These are phyloP conservation scores for Colletotrichum phormii DNA, from an alignment of 2,329 filamentous ascomycete genomes.

Conservation along the genomic window DNA sequence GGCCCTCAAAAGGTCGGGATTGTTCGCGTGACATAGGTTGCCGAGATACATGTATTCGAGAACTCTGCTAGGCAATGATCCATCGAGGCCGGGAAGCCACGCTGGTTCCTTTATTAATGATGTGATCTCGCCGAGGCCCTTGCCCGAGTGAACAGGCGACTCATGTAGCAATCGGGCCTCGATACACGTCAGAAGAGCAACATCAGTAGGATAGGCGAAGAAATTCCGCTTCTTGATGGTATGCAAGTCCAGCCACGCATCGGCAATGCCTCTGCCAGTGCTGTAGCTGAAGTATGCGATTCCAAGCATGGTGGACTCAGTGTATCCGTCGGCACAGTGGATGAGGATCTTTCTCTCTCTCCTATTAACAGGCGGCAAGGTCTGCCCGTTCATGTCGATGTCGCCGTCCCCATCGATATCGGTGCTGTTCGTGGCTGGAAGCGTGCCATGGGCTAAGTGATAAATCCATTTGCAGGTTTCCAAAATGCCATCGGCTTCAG, in stretches of 20 bases:
- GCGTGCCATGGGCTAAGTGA: conserved; percentile 78
- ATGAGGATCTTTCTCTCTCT: conserved; percentile 80
- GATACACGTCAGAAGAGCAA: conserved; percentile 81
- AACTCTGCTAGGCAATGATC: conserved; percentile 89
- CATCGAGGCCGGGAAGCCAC: conserved; percentile 88
- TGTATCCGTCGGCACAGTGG: conserved; percentile 96
- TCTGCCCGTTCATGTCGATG: conserved; percentile 59
- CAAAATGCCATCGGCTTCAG: conserved; percentile 85
- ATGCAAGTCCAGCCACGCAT: conserved; percentile 90
- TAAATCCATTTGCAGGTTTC: conserved; percentile 93
- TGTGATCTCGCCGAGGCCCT: conserved; percentile 64
- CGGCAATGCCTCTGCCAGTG: conserved; percentile 81
- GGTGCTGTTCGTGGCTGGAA: conserved; percentile 41
- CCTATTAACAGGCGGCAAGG: conserved; percentile 25
- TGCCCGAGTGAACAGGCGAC: conserved; percentile 67
- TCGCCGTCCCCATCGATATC: conserved; percentile 62
- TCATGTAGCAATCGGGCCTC: conserved; percentile 79
- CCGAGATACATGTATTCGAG: conserved; percentile 96
- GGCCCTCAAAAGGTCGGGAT: conserved; percentile 81
- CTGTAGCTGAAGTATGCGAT: conserved; percentile 96
- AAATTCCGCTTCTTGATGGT: conserved; percentile 87
- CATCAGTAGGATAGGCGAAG: conserved; percentile 94
- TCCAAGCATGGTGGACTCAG: conserved; percentile 88
- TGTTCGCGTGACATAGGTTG: conserved; percentile 93
- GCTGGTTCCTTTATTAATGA: conserved; percentile 71